Conservation (phyloP, 2,329 filamentous ascomycete genomes). For the Lecanicillium sp. region DNA sequence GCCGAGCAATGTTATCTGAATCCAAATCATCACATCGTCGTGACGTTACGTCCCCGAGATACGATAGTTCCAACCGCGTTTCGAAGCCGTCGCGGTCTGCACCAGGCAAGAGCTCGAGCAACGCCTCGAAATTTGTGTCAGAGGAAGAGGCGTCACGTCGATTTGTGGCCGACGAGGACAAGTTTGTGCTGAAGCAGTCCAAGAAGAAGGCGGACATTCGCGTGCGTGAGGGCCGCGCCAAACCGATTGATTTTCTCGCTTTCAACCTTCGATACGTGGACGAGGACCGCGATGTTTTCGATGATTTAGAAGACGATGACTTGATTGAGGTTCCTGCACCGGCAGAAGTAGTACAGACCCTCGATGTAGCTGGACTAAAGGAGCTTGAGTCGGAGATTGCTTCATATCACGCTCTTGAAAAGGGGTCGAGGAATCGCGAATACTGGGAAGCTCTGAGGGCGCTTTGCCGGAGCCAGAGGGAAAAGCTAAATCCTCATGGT, state of each 20-base stretch:
- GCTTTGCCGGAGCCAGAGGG: slow-evolving; percentile 68
- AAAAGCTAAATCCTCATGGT: slow-evolving; percentile 52
- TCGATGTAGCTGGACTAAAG: slow-evolving; percentile 57
- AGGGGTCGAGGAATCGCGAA: slow-evolving; percentile 65
- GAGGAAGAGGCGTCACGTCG: slow-evolving; percentile 70
- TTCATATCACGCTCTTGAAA: slow-evolving; percentile 75
- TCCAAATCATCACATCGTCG: slow-evolving; percentile 33
- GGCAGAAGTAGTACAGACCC: slow-evolving; percentile 66
- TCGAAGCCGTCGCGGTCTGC: slow-evolving; percentile 38
- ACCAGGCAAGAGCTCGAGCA: slow-evolving; percentile 18
- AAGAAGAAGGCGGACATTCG: slow-evolving; percentile 98
- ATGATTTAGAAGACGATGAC: slow-evolving; percentile 70
- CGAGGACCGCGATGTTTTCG: slow-evolving; percentile 72
- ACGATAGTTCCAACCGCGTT: slow-evolving; percentile 47
- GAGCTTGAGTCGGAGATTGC: slow-evolving; percentile 77
- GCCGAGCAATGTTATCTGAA: slow-evolving; percentile 45
- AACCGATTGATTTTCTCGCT: slow-evolving; percentile 87
- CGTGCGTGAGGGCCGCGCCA: slow-evolving; percentile 82
- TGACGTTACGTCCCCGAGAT: slow-evolving; percentile 47
- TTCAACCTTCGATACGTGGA: slow-evolving; percentile 88
- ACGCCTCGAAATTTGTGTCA: slow-evolving; percentile 44
- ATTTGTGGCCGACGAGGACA: slow-evolving; percentile 92
- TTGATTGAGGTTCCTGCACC: slow-evolving; percentile 72
- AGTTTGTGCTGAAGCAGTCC: slow-evolving; percentile 89
- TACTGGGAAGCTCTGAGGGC: slow-evolving; percentile 91